Percentiles rank a stretch among this genome's conserved stretches.
These are phyloP conservation scores for Morella rubra DNA, from an alignment of 306 rosid species.

Conservation along the genomic window DNA sequence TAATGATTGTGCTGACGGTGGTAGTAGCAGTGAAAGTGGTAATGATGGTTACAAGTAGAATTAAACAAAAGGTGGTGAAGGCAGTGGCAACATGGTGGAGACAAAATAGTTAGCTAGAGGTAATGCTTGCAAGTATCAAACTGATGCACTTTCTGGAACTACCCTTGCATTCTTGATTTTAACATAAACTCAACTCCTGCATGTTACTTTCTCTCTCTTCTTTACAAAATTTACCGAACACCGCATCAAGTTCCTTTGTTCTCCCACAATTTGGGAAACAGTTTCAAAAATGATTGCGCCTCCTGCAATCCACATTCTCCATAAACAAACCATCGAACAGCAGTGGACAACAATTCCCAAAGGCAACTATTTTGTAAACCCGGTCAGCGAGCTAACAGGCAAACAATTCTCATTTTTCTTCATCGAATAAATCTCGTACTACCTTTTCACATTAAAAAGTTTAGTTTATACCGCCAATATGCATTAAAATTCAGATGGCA, in stretches of 20 bases:
- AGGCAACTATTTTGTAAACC: no score
- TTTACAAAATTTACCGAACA: not conserved
- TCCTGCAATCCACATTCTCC: no score
- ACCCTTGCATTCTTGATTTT: not conserved
- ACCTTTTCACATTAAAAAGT: no score
- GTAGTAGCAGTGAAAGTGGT: no score
- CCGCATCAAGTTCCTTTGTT: not conserved
- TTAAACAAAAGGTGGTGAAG: not conserved
- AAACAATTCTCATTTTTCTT: no score
- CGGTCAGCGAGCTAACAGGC: not conserved
- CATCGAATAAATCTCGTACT: no score
- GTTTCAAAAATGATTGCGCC: not conserved
- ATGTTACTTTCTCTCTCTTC: not conserved
- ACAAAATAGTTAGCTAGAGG: no score
- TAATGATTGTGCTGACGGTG: no score
- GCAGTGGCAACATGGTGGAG: not conserved
- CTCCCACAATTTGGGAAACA: not conserved
- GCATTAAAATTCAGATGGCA: not conserved
- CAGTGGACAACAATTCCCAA: no score
- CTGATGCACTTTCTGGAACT: not conserved
- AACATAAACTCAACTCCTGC: not conserved
- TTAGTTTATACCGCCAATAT: not conserved
- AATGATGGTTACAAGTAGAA: not conserved
- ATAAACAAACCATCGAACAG: no score
- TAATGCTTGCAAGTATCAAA: no score